phyloP scores from a whole-genome alignment of 2,329 filamentous ascomycete genomes.

The Epichloe typhina region DNA sequence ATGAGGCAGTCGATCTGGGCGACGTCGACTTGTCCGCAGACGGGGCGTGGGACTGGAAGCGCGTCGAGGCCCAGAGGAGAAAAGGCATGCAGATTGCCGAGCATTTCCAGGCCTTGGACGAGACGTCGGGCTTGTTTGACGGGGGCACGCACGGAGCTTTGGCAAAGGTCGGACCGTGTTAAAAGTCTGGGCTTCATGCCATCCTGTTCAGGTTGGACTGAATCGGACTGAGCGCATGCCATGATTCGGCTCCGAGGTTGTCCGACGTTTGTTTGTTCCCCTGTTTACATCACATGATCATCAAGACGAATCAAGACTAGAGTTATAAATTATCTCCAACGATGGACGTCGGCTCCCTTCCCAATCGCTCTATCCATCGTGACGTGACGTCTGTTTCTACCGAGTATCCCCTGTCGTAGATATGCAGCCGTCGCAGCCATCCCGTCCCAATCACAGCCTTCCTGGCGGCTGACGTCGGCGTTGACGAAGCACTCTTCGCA shows the following conservation, averaged over 20 bases:
- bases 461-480: not conserved
- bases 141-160: slow-evolving; percentile 39
- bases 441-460: not conserved
- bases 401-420: not conserved
- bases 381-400: no score
- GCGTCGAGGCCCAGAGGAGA: slow-evolving; percentile 40
- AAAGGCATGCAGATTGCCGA: slow-evolving; percentile 41
- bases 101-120: slow-evolving; percentile 45
- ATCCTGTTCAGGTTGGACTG: no score
- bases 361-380: no score
- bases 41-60: slow-evolving; percentile 43
- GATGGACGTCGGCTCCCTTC: no score
- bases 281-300: not conserved
- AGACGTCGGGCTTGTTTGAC: slow-evolving; percentile 37
- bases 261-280: not conserved
- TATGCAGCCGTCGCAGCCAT: not conserved
- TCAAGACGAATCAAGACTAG: no score
- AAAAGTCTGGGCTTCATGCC: not conserved
- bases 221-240: no score
- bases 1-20: slow-evolving; percentile 5
- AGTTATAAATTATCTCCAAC: no score
- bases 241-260: no score
- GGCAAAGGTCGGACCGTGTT: slow-evolving; percentile 33
- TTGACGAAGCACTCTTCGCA: not conserved
- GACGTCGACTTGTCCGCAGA: slow-evolving; percentile 19